Base-by-base conservation (phyloP, 164 flowering plant genomes). In the Stephania yunnanensis region DNA sequence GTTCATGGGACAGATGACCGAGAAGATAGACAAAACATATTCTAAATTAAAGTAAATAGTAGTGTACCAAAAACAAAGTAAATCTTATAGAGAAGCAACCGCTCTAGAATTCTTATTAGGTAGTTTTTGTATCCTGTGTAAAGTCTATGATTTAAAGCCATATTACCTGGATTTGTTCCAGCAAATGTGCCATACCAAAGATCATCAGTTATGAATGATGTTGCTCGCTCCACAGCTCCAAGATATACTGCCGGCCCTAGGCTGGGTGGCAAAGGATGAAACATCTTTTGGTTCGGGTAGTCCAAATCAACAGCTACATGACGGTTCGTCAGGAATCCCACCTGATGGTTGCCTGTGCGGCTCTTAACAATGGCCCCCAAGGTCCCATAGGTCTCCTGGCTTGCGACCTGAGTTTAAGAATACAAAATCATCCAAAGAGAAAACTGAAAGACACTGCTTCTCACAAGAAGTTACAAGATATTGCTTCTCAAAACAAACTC, bases 221-320 rank as follows among this genome's bases (percentile, higher is more conserved):
- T 95, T 75, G 99, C 99, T 81, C 99, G 90, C 85, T 95, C 99
- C 48, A 95, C 99, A 52, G 99, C 94, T 80, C 99, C 99, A 20
- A 95, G 86, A 83, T 95, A 95, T 20, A 93, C 94, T 19, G 97
- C 99, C 52, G 99, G 99, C 75, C 99, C 99, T 76, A 93, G 94
- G 82, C 88, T 93, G 69, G 99, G 99, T 20, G 99, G 99, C 78
- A 95, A 83, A 77, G 99, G 99, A 86, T 95, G 99, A 83, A 93
- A 95, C 99, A 95, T 95, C 82, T 95, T 95, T 82, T 95, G 99
- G 76, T 85, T 95, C 69, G 99, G 99, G 80, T 92, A 95, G 81
- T 95, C 99, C 71, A 95, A 81, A 77, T 93, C 94, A 76, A 95
- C 98, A 6, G 99, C 99, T 68, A 95, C 98, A 84, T 95, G 99